Base-by-base conservation (phyloP, 2,329 filamentous ascomycete species). In the Trichoderma sp. region DNA sequence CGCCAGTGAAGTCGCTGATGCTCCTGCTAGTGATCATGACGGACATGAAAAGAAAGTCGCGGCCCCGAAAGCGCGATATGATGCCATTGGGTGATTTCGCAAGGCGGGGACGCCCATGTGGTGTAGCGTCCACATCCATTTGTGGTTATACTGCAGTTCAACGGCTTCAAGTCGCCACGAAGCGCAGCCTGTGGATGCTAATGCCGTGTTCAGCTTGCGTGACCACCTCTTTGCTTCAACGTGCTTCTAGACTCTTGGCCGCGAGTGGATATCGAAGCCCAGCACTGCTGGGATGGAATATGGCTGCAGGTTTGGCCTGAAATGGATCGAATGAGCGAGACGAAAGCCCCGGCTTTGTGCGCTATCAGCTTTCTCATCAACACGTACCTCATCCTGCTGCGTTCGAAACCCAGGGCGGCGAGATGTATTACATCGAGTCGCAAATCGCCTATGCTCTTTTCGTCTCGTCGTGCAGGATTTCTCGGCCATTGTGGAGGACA, bases 361-460 rank as follows among this genome's bases (percentile, higher is more conserved):
- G 19, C 15, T 45, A 10, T 39, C 17, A 30, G 54, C 34, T 21
- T 57, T 15, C 9, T 44, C 24, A 21, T 57, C 41, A 61, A 34
- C 47, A 44, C 47, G 24, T 34, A 34, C 10, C 30, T 12, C 9
- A 51, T 52, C 24, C 24, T 50, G 30, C 28, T 45, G 24, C 41
- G 50, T 51, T 61, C 47, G 47, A 30, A 30, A 19, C 19, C 39
- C 26, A 50, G 48, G 30, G n/a, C 15, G 24, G 39, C 19, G 59
- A 48, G 48, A 54, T 45, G 34, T 44, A 52, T 43, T 28, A 51
- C 28, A 45, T 60, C 26, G 34, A 47, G 34, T 28, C 34, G 45
- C 45, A 60, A 45, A 60, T 62, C 54, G 48, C 39, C 59, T 48
- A 62, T 45, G 24, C 59, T 62, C 48, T 19, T 62, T 45, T 54